Conservation (phyloP, 2,329 filamentous ascomycete species). For the Verticillium isaacii region DNA sequence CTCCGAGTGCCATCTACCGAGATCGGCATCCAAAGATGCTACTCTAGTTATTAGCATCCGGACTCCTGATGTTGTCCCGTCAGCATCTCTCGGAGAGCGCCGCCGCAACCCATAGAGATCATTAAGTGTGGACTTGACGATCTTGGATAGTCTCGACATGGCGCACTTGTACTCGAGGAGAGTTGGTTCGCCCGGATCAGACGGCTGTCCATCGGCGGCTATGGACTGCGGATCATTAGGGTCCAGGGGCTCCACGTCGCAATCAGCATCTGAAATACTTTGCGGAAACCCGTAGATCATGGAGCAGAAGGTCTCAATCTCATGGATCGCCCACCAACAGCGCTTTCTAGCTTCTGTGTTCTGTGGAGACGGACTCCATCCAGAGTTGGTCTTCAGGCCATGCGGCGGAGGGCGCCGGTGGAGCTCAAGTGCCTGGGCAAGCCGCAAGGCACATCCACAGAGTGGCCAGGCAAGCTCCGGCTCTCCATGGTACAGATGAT, state of each 20-base stretch:
- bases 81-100: too few relatives aligned
- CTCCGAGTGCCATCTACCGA: background rate
- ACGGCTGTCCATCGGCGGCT: background rate
- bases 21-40: background rate
- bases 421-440: conserved; percentile 27
- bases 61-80: too few relatives aligned
- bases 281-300: conserved; percentile 32
- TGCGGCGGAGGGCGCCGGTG: conserved; percentile 14
- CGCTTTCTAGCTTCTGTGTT: conserved; percentile 23
- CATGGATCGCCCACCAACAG: conserved; percentile 35
- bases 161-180: conserved; percentile 16
- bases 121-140: conserved; percentile 10
- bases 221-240: conserved; percentile 16
- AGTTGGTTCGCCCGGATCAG: background rate
- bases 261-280: conserved; percentile 25
- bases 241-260: conserved; percentile 22
- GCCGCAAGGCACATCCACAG: conserved; percentile 28
- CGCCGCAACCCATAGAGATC: background rate
- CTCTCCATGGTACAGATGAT: conserved; percentile 29
- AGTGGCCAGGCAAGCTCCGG: conserved; percentile 31
- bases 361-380: background rate
- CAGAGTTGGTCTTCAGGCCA: background rate
- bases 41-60: too few relatives aligned
- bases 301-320: conserved; percentile 33
- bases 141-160: conserved; percentile 15